Conservation (phyloP, 139 green algal genomes). For the Dunaliella primolecta region DNA sequence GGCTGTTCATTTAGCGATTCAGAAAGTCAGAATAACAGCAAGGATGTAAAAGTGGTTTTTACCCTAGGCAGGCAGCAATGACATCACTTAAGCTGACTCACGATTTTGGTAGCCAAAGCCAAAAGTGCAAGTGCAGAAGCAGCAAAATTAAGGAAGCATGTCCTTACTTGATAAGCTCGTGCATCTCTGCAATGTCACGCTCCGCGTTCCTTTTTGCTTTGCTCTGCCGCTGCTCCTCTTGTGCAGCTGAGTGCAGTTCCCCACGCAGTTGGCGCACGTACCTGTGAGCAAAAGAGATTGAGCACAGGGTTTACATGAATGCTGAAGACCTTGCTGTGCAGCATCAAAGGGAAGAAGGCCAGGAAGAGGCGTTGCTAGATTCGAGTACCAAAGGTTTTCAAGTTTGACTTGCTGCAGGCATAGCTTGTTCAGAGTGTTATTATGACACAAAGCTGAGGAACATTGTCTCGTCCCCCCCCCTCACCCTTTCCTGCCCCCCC, state of each 20-base stretch:
- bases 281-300: not conserved
- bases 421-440: no score
- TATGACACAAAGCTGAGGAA: no score
- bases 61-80: no score
- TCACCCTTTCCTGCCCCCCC: no score
- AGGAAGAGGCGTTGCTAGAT: not conserved
- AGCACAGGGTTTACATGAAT: not conserved
- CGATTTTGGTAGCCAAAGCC: no score
- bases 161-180: conserved; percentile 16
- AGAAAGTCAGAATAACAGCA: no score
- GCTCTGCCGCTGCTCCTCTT: conserved; percentile 16
- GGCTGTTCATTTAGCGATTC: no score
- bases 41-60: no score
- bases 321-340: not conserved
- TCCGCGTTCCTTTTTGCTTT: conserved; percentile 10
- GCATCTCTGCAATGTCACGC: conserved; percentile 19
- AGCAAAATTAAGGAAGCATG: not conserved
- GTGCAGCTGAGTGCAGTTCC: conserved; percentile 27
- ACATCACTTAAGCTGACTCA: no score
- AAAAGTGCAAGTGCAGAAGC: no score
- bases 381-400: not conserved
- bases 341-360: not conserved
- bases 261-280: conserved; percentile 22
- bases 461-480: no score
- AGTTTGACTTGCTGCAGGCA: not conserved